Evolutionary conservation across 2,329 filamentous ascomycete genomes (phyloP), one percentile per base, ranked within the genome.

Genomic region (Colletotrichum higginsianum): DNA sequence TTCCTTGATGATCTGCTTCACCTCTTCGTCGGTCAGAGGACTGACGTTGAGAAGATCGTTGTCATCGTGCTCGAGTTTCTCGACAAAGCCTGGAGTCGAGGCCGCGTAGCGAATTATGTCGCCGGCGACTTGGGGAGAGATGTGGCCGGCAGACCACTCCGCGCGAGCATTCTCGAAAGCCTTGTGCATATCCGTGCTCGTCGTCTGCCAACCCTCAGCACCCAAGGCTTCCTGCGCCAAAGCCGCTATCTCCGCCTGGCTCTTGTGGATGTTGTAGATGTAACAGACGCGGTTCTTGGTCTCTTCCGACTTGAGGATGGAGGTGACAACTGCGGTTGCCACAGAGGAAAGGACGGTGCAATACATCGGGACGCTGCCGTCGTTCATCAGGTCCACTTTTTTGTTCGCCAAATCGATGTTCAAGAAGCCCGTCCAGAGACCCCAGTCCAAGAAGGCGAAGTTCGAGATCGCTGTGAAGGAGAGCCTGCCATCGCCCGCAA

Each of bases 371-470:
- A 74, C 68, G 40, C 76, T 73, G 58, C 79, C 78, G 26, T 75
- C 76, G 57, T 75, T 74, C 44, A 74, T 64, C 15, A 78, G 63
- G 46, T 65, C 55, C 21, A 71, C 72, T 9, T 66, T 57, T 46
- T 74, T 74, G 66, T 76, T 74, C 49, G 26, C 60, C 18, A 78
- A 16, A 52, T 77, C 68, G 49, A 78, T 71, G 12, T 67, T 66
- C 18, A 76, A 26, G 61, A 76, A 75, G 5, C 74, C 74, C 4
- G 35, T 63, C 13, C 53, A 49, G n/a, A 79, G 69, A 52, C 64
- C 66, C 75, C 75, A 76, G 69, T 80, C 78, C 44, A 80, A 73
- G 47, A 80, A 80, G 12, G 75, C 69, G 1, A 2, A 35, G 76
- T 77, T 60, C 71, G 78, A 53, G 1, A 35, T 35, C 30, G 30